Evolutionary conservation across 768 basidiomycete species (phyloP).

Genomic region (Tylopilus subfusipes): DNA sequence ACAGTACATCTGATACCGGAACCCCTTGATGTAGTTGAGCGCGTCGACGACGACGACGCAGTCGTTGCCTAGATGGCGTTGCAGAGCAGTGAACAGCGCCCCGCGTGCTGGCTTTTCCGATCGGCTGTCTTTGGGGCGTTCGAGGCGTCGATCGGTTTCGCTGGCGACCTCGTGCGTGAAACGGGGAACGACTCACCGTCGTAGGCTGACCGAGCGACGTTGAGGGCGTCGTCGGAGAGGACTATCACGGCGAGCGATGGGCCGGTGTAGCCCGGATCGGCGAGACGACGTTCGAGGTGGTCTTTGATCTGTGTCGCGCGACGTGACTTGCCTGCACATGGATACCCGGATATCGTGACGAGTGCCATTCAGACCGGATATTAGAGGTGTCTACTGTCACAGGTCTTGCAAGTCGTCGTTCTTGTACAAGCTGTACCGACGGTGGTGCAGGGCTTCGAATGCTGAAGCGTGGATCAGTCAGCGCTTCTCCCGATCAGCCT

Average conservation of each 20-base stretch:
- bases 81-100: conserved; percentile 77
- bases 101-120: conserved; percentile 89
- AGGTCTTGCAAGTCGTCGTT: too few species aligned
- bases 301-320: conserved; percentile 61
- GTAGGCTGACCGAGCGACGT: conserved; percentile 63
- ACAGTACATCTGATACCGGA: conserved; percentile 97
- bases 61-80: conserved; percentile 65
- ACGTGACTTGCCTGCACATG: conserved; percentile 81
- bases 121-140: conserved; percentile 50
- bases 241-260: conserved; percentile 44
- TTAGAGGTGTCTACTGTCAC: too few species aligned
- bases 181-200: conserved; percentile 48
- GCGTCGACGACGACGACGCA: conserved; percentile 87
- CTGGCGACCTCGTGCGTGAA: background rate
- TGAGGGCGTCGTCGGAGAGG: conserved; percentile 72
- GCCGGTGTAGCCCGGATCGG: conserved; percentile 49
- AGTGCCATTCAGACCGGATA: conserved; percentile 51
- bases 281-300: conserved; percentile 52
- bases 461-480: too few species aligned
- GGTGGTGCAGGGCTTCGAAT: too few species aligned
- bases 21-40: conserved; percentile 97
- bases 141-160: too few species aligned
- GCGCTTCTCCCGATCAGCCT: too few species aligned
- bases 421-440: too few species aligned
- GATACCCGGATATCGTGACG: conserved; percentile 85